These are phyloP conservation scores for Coix lacrymajobi DNA, from an alignment of 176 grass and related monocot genomes.

Conservation along the genomic window DNA sequence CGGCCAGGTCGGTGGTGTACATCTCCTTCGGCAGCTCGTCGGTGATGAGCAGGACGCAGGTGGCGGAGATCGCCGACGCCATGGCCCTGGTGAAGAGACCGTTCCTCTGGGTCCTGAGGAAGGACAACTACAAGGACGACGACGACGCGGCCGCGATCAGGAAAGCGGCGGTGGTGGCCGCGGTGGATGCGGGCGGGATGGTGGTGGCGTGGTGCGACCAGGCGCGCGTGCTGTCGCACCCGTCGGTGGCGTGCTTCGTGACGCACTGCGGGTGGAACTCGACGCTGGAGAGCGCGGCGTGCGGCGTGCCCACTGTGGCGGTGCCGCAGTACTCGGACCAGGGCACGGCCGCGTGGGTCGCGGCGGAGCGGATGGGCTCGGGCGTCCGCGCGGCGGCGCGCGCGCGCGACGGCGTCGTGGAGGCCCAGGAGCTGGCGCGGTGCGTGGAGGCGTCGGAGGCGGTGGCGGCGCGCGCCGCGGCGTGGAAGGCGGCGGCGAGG, in stretches of 20 bases:
- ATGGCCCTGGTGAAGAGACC: conserved; percentile 28
- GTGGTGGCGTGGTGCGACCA: conserved; percentile 86
- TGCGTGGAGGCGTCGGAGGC: no score
- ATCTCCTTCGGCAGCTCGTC: conserved; percentile 79
- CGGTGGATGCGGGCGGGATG: neutral
- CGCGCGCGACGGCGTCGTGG: conserved; percentile 25
- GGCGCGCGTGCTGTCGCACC: conserved; percentile 56
- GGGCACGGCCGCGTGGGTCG: conserved; percentile 58
- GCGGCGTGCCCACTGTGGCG: conserved; percentile 53
- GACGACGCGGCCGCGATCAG: neutral
- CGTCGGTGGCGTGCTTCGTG: conserved; percentile 65
- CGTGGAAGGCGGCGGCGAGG: conserved; percentile 39
- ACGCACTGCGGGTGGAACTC: conserved; percentile 82
- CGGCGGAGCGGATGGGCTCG: conserved; percentile 38
- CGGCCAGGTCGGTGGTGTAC: conserved; percentile 59
- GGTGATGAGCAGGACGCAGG: conserved; percentile 45
- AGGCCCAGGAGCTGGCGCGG: conserved; percentile 40
- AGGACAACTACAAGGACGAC: conserved; percentile 39
- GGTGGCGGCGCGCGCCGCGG: neutral
- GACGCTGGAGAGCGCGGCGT: conserved; percentile 30
- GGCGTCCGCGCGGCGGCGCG: conserved; percentile 43
- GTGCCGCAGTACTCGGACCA: conserved; percentile 75
- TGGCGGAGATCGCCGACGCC: conserved; percentile 38
- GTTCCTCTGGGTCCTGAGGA: conserved; percentile 69
- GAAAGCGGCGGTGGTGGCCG: neutral